Evolutionary conservation across 306 rosid species (phyloP).

Genomic region (Prosopis cineraria): DNA sequence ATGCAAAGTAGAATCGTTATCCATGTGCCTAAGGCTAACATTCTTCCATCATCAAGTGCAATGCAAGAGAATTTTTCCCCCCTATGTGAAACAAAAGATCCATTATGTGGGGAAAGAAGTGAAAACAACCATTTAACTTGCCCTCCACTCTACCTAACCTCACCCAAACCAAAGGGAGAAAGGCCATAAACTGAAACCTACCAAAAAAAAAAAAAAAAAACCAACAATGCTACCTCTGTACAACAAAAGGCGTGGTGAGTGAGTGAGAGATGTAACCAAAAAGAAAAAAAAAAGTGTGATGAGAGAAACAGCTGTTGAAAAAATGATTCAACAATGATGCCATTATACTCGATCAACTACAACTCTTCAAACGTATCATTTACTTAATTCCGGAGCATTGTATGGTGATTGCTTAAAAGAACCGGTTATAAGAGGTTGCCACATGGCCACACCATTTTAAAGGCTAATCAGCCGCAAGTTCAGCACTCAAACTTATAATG

Average conservation of each 20-base stretch:
- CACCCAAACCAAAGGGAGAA: not conserved
- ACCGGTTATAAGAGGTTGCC: not conserved
- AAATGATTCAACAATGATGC: too few species aligned
- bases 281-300: not conserved
- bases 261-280: too few species aligned
- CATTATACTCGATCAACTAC: not conserved
- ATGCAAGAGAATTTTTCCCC: not conserved
- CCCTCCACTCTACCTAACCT: not conserved
- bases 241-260: not conserved
- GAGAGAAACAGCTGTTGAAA: not conserved
- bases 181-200: not conserved
- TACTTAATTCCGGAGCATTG: not conserved
- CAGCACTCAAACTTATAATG: not conserved
- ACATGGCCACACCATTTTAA: not conserved
- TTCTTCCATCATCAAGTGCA: not conserved
- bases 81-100: not conserved
- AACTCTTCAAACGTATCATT: not conserved
- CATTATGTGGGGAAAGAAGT: not conserved
- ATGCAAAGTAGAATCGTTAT: not conserved
- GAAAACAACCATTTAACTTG: not conserved
- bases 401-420: not conserved
- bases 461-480: not conserved
- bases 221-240: not conserved
- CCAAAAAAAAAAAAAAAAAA: not conserved
- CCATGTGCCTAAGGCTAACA: not conserved